Evolutionary conservation across 1,284 basidiomycete genomes (phyloP).

Genomic region (Cerrena zonata): DNA sequence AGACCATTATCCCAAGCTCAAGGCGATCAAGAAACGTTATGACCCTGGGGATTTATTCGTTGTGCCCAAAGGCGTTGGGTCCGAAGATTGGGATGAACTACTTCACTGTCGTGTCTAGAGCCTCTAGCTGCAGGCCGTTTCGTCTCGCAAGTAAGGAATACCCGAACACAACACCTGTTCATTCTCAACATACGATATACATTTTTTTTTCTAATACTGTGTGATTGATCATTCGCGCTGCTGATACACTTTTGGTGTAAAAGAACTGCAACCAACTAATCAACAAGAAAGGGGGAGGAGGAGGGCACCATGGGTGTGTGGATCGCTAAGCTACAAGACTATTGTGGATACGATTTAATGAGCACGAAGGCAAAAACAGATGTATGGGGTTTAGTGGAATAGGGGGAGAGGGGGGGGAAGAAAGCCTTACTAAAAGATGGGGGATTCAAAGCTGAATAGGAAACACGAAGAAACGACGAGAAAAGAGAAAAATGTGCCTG

Average conservation of each 20-base stretch:
- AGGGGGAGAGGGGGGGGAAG: constrained; percentile 1
- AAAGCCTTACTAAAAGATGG: constrained; percentile 1
- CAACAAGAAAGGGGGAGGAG: too few relatives aligned
- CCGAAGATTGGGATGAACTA: constrained; percentile 32
- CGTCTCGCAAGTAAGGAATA: not conserved
- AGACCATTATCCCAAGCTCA: constrained; percentile 33
- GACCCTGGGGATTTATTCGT: constrained; percentile 40
- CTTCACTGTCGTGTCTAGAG: constrained; percentile 23
- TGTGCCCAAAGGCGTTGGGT: constrained; percentile 39
- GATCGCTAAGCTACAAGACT: constrained; percentile 9
- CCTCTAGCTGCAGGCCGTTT: too few relatives aligned
- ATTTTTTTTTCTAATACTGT: too few relatives aligned
- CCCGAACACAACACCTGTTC: not conserved
- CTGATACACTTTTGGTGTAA: too few relatives aligned
- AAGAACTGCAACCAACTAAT: too few relatives aligned
- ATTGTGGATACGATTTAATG: not conserved
- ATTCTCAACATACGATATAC: too few relatives aligned
- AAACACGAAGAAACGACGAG: not conserved
- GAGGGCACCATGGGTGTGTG: too few relatives aligned
- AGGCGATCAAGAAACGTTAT: constrained; percentile 38
- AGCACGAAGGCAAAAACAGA: not conserved
- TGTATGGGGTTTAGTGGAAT: constrained; percentile 3
- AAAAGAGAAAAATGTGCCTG: constrained; percentile 2
- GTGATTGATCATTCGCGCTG: too few relatives aligned
- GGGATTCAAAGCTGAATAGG: constrained; percentile 8